phyloP scores from a whole-genome alignment of 164 flowering plant species.

The Vitis rupestris region DNA sequence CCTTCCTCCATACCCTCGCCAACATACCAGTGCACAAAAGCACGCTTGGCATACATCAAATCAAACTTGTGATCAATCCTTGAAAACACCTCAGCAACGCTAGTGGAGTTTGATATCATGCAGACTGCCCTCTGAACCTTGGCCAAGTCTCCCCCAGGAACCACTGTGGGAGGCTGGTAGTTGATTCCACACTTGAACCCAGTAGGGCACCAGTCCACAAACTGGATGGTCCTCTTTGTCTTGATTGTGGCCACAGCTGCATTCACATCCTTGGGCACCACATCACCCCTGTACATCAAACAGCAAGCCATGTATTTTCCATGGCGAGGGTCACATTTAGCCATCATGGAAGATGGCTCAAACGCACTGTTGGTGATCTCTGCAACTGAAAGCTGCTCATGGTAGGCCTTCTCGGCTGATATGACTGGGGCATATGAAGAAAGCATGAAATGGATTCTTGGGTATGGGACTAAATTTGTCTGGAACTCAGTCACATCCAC shows the following conservation, averaged over 20 bases:
- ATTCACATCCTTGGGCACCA: conserved; percentile 74
- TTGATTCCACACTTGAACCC: conserved; percentile 70
- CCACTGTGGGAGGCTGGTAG: conserved; percentile 63
- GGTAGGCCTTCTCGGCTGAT: conserved; percentile 63
- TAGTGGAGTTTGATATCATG: conserved; percentile 64
- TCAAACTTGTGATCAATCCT: conserved; percentile 68
- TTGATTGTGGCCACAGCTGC: conserved; percentile 69
- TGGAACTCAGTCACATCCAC: conserved; percentile 73
- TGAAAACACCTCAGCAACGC: conserved; percentile 66
- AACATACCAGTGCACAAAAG: conserved; percentile 77
- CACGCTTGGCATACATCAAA: conserved; percentile 67
- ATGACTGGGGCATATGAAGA: conserved; percentile 65
- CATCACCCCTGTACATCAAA: conserved; percentile 70
- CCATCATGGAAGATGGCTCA: conserved; percentile 70
- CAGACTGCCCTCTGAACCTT: conserved; percentile 71
- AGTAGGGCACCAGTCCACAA: conserved; percentile 69
- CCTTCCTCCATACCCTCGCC: conserved; percentile 87
- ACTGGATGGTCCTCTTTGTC: conserved; percentile 69
- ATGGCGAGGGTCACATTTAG: conserved; percentile 67
- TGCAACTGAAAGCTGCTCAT: conserved; percentile 59
- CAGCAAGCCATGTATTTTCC: conserved; percentile 79
- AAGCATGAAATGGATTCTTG: conserved; percentile 70
- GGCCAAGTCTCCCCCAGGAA: conserved; percentile 66
- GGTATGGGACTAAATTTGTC: conserved; percentile 70
- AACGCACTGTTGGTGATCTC: conserved; percentile 68